A percentile compares a stretch with the other conserved stretches of the same genome.
phyloP scores from a whole-genome alignment of 78 protist species.

The Speleostelium caveatum region DNA sequence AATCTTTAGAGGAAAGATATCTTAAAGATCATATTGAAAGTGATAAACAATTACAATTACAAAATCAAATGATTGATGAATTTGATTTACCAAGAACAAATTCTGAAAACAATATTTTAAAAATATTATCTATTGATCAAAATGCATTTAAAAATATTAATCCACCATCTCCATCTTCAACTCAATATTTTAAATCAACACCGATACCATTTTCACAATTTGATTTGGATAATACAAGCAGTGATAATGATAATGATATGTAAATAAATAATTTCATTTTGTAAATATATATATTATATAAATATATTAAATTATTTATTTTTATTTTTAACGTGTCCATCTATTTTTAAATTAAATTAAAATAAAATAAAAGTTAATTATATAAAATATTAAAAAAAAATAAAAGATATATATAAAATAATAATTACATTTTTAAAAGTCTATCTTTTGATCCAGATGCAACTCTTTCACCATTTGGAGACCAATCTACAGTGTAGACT shows the following conservation, averaged over 20 bases:
- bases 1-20: background rate
- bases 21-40: background rate
- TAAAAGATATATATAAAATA: background rate
- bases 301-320: no score
- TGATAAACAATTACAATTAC: no score
- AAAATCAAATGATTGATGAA: no score
- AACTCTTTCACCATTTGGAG: slow-evolving; percentile 97
- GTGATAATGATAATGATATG: no score
- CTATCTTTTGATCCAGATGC: slow-evolving; percentile 96
- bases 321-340: no score
- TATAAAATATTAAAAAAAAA: no score
- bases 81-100: slow-evolving; percentile 29
- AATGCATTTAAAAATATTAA: background rate
- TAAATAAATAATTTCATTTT: no score
- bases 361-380: no score
- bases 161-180: background rate
- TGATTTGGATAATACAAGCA: no score
- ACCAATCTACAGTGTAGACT: slow-evolving; percentile 98
- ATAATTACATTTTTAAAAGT: slow-evolving; percentile 83
- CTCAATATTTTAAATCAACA: background rate
- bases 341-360: no score
- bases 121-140: background rate
- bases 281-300: no score
- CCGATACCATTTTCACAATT: no score
- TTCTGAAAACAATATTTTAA: slow-evolving; percentile 11